Base-by-base conservation (phyloP, 352 stramenopile species). In the Phytopythium sindhum region DNA sequence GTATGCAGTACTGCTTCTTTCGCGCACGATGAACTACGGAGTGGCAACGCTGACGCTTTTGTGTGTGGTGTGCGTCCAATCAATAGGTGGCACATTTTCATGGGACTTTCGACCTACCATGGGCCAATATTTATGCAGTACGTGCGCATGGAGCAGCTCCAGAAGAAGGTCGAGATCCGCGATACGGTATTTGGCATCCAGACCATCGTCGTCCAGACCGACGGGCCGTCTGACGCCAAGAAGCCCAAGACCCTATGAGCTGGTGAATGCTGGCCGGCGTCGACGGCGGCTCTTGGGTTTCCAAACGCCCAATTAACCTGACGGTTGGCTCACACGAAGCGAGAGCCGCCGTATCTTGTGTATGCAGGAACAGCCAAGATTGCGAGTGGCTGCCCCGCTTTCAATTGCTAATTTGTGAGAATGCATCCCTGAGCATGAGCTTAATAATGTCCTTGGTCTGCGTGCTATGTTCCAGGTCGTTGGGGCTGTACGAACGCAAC, bases 121-220 rank as follows among this genome's bases (percentile, higher is more conserved):
- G 86, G 86, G 1, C 82, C 84, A 0, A 78, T 95, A 28, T 95
- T 95, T 54, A 93, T 93, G 86, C 84, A 95, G 65, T 95, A 90
- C 73, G 82, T 93, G 57, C 84, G 86, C 15, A 84, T 88, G 67
- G 81, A 91, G 61, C 75, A 93, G 69, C 78, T 88, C 14, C 61
- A 93, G 70, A 75, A 80, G 45, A 89, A 89, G 56, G 73, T 74
- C 19, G 63, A 76, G 47, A 85, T 93, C 57, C 64, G 72, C 33
- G 61, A 80, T 42, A 77, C 72, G n/a, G 68, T 66, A 45, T 69
- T 90, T 33, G 81, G 81, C 23, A 88, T 93, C 58, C 68, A 90
- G 60, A 89, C 81, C 7, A 88, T 93, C 42, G 66, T 86, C 24
- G 71, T 92, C 52, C 75, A 83, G 39, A 53, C 73, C 23, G 45